Evolutionary conservation across 1,284 basidiomycete species (phyloP).

Genomic region (Testicularia cyperi): DNA sequence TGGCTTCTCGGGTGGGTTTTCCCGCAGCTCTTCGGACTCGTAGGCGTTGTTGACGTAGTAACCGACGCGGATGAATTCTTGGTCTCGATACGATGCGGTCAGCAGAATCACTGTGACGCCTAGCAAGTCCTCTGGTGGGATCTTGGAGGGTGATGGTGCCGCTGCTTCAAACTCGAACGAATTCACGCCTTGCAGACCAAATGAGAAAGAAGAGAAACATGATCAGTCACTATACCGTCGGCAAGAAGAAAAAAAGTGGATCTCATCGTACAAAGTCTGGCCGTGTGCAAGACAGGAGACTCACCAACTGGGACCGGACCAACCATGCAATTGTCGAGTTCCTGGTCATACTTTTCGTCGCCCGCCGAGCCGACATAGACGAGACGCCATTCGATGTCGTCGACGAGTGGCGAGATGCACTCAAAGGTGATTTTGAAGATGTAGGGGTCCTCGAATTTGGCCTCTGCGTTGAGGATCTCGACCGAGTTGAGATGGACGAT

Average conservation of each 20-base stretch:
- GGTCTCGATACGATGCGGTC: conserved; percentile 81
- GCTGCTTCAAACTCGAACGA: conserved; percentile 86
- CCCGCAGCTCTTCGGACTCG: conserved; percentile 74
- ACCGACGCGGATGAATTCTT: conserved; percentile 96
- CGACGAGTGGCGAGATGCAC: conserved; percentile 86
- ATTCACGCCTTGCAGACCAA: conserved; percentile 67
- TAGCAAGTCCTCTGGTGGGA: conserved; percentile 79
- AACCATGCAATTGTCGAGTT: conserved; percentile 75
- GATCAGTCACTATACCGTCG: neutral
- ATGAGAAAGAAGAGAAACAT: neutral
- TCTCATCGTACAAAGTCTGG: too few relatives aligned
- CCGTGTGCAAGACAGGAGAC: conserved; percentile 1
- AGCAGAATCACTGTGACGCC: conserved; percentile 88
- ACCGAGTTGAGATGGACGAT: conserved; percentile 57
- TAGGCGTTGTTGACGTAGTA: conserved; percentile 99
- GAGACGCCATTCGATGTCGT: conserved; percentile 96
- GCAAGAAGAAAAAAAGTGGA: neutral
- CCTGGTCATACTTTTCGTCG: conserved; percentile 87
- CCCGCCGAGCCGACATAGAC: conserved; percentile 95
- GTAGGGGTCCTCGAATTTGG: conserved; percentile 70
- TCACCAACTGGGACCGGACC: conserved; percentile 77
- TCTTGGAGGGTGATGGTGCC: conserved; percentile 66
- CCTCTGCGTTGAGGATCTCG: conserved; percentile 54
- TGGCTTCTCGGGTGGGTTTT: conserved; percentile 55
- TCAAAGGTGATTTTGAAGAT: conserved; percentile 96